Conservation (phyloP, 305 asterid species). For the Rubia balearica region DNA sequence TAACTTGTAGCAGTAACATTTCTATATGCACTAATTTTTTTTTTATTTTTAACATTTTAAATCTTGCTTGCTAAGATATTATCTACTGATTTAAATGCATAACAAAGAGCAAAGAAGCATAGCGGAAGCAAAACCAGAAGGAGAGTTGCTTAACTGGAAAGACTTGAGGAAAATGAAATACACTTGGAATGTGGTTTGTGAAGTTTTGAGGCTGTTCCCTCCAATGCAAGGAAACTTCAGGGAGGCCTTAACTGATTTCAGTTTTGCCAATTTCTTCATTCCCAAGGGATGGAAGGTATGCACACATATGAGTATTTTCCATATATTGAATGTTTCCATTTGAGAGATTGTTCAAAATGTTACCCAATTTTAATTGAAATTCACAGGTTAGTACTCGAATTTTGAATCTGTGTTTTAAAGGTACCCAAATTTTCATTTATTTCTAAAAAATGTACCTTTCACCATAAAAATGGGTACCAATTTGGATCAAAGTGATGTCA, state of each 20-base stretch:
- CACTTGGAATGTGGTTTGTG: conserved; percentile 10
- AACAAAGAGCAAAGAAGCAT: not conserved
- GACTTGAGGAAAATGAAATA: conserved; percentile 5
- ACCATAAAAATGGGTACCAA: too few relatives aligned
- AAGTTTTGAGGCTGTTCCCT: not conserved
- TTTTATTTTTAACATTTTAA: not conserved
- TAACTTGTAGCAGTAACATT: too few relatives aligned
- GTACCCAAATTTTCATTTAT: too few relatives aligned
- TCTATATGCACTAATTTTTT: too few relatives aligned
- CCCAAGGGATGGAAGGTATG: conserved; percentile 13
- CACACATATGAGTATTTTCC: too few relatives aligned
- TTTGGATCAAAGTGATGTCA: too few relatives aligned
- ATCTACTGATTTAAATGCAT: not conserved
- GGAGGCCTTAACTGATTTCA: conserved; percentile 6
- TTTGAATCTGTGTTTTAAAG: too few relatives aligned
- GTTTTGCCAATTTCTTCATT: not conserved
- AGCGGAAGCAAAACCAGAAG: not conserved
- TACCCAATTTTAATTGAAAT: too few relatives aligned
- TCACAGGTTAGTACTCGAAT: too few relatives aligned
- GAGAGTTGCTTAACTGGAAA: conserved; percentile 3
- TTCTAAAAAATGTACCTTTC: too few relatives aligned
- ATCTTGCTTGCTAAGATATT: not conserved
- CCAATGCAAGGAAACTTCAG: conserved; percentile 4
- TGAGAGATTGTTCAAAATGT: too few relatives aligned
- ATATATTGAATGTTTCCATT: too few relatives aligned